Evolutionary conservation across 768 basidiomycete genomes (phyloP).

Genomic region (Boletus sp.): DNA sequence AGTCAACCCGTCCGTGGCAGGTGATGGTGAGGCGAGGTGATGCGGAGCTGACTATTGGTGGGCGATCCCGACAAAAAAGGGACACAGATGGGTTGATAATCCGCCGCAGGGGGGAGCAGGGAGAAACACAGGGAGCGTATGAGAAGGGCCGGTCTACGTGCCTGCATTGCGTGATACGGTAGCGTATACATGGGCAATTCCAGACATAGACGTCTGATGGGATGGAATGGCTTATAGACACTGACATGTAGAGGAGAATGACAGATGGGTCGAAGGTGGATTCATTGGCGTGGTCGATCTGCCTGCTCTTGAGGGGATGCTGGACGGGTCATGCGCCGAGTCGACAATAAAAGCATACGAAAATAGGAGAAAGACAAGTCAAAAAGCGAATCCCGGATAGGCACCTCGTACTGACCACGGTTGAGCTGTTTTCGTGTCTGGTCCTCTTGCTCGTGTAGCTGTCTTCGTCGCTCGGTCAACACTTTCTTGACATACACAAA

Average conservation of each 20-base stretch:
- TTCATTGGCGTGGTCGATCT: constrained; percentile 8
- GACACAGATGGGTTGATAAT: not conserved
- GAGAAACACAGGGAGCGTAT: not conserved
- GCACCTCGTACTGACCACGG: not conserved
- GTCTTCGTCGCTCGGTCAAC: constrained; percentile 25
- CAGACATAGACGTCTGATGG: not conserved
- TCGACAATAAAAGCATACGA: not conserved
- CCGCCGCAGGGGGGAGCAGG: not conserved
- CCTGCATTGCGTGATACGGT: constrained; percentile 1
- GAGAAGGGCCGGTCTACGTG: not conserved
- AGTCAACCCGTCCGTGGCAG: not conserved
- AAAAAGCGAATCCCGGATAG: constrained; percentile 3
- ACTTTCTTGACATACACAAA: constrained; percentile 32
- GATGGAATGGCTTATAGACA: not conserved
- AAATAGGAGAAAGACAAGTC: constrained; percentile 1
- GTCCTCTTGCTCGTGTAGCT: constrained; percentile 17
- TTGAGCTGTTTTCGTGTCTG: constrained; percentile 9
- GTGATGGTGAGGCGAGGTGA: not conserved
- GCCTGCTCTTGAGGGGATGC: constrained; percentile 6
- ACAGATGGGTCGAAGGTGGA: not conserved
- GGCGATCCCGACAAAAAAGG: not conserved
- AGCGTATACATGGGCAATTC: not conserved
- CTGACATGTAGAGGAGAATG: not conserved
- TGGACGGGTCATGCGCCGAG: not conserved
- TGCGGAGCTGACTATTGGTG: not conserved